Evolutionary conservation across 164 flowering plant species (phyloP), one percentile per base, ranked within the genome.

Genomic region (Annona squamosa): DNA sequence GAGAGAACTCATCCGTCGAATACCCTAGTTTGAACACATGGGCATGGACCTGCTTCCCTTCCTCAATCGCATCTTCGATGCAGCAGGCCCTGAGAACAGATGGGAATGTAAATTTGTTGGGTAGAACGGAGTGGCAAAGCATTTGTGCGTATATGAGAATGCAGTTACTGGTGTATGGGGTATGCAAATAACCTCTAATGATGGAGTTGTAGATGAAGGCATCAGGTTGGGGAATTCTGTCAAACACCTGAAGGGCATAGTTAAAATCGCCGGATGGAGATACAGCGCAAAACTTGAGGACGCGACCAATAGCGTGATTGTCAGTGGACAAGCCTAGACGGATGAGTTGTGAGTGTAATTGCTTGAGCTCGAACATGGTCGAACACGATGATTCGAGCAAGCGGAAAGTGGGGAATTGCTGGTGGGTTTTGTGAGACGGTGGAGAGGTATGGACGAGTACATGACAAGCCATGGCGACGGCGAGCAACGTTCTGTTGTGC

Each of bases 121-220:
- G 77, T 7, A 18, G 1, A 10, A 75, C 65, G 43, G 74, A 75
- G 3, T 65, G 77, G 37, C 26, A 7, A 9, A 75, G 63, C 77
- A 75, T 75, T 43, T 66, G 52, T 12, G 70, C n/a, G 71, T 70
- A 75, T 12, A 75, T 18, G 56, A 10, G 10, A 41, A 75, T 48
- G 66, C 61, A 65, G 42, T 3, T 48, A 2, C 52, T 48, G n/a
- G 63, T 48, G 52, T 41, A 45, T 64, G 52, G 63, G 26, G 44
- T 56, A 17, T 59, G 48, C 26, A 75, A 57, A 3, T 75, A 69
- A 64, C 70, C 77, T 18, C 70, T 64, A 26, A 75, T 64, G 77
- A 75, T 64, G 69, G 70, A 70, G 45, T 75, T 75, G 62, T 70
- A 75, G 19, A 75, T 71, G 70, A 75, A 75, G 73, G 70, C 68